Percentiles rank a stretch among this genome's conserved stretches.
These are phyloP conservation scores for Leucosporidium scottii DNA, from an alignment of 768 basidiomycete genomes.

Conservation along the genomic window DNA sequence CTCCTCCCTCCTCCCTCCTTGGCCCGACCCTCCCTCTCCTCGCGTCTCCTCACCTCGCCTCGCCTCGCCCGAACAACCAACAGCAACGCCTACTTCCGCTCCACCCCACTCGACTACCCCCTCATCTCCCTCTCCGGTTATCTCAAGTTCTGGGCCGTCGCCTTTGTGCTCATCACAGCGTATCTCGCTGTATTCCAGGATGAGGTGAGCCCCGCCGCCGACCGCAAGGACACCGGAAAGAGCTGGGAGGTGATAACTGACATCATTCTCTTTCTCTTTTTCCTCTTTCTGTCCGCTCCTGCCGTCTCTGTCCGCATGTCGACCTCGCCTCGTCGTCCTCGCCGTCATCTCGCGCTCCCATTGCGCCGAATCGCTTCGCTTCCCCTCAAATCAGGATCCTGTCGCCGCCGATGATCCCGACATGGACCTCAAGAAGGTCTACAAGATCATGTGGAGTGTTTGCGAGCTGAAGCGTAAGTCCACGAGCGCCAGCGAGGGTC, in stretches of 20 bases:
- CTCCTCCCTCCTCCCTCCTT: constrained; percentile 42
- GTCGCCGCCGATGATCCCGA: constrained; percentile 66
- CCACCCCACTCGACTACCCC: constrained; percentile 42
- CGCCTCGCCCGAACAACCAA: constrained; percentile 74
- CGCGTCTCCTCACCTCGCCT: constrained; percentile 89
- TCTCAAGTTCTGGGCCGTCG: constrained; percentile 73
- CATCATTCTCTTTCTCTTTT: no score
- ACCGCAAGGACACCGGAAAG: no score
- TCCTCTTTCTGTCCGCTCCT: no score
- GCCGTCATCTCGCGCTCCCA: no score
- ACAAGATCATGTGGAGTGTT: constrained; percentile 90
- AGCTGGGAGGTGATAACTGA: no score
- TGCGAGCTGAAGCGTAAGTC: constrained; percentile 77
- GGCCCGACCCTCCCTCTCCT: constrained; percentile 67
- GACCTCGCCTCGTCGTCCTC: no score
- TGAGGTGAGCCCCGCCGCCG: constrained; percentile 54
- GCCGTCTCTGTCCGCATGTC: no score
- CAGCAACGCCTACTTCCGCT: constrained; percentile 49
- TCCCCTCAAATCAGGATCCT: constrained; percentile 53
- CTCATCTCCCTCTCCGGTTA: constrained; percentile 62
- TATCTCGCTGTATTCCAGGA: constrained; percentile 83
- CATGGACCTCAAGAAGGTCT: constrained; percentile 82
- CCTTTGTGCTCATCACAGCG: constrained; percentile 75
- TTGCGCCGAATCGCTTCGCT: background rate
- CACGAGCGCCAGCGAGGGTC: no score